Conservation (phyloP, 1,139 yeast genomes). For the Geotrichum australiense region DNA sequence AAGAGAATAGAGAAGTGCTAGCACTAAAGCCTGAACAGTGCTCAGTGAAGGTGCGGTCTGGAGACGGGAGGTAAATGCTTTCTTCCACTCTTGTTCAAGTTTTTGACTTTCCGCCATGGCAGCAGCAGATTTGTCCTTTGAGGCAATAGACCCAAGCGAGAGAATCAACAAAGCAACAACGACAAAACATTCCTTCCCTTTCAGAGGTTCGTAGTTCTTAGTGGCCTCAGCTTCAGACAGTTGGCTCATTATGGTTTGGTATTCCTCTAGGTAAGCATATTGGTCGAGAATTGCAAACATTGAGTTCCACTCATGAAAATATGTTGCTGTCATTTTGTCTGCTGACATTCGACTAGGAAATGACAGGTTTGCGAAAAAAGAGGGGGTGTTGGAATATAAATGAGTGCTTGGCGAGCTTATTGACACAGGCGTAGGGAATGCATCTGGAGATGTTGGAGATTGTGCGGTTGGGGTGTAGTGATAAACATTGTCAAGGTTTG, state of each 20-base stretch:
- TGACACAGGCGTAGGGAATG: constrained; percentile 14
- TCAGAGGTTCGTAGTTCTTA: constrained; percentile 18
- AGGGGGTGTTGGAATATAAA: background rate
- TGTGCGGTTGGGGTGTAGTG: constrained; percentile 8
- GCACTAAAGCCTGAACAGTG: constrained; percentile 60
- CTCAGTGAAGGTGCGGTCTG: constrained; percentile 57
- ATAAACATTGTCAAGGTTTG: constrained; percentile 18
- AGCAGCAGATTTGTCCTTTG: constrained; percentile 18
- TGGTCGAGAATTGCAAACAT: constrained; percentile 64
- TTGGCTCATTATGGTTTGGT: constrained; percentile 38
- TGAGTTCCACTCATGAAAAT: constrained; percentile 75
- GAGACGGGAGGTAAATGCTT: constrained; percentile 45
- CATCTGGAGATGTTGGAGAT: constrained; percentile 16
- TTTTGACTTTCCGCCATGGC: constrained; percentile 30
- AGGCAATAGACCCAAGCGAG: constrained; percentile 31
- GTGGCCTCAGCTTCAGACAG: constrained; percentile 15
- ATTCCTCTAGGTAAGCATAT: constrained; percentile 54
- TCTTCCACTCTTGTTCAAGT: constrained; percentile 32
- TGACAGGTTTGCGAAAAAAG: constrained; percentile 8
- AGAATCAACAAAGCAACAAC: constrained; percentile 43
- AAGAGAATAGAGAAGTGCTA: constrained; percentile 65
- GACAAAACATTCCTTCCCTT: constrained; percentile 32
- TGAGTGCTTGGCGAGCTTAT: constrained; percentile 8
- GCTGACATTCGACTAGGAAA: constrained; percentile 30
- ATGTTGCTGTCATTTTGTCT: constrained; percentile 38